Conservation (phyloP, 345 rosid species). For the Aethionema arabicum region DNA sequence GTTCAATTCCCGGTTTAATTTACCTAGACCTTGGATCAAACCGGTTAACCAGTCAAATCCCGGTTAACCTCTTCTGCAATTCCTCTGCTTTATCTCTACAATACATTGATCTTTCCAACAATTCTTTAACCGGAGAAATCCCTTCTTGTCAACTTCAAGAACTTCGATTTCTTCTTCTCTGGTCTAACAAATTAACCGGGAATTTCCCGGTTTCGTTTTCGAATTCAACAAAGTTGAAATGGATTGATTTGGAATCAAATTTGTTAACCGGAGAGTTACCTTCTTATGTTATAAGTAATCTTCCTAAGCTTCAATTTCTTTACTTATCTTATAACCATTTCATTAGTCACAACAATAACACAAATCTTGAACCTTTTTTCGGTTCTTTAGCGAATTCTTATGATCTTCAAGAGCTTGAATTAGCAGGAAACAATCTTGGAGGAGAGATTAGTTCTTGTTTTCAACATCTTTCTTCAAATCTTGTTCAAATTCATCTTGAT, state of each 20-base stretch:
- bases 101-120: constrained; percentile 80
- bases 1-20: constrained; percentile 44
- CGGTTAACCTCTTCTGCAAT: constrained; percentile 61
- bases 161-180: constrained; percentile 67
- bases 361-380: constrained; percentile 78
- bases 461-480: constrained; percentile 59
- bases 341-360: constrained; percentile 63
- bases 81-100: constrained; percentile 52
- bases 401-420: constrained; percentile 65
- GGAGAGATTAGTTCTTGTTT: constrained; percentile 64
- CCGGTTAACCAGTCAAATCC: constrained; percentile 54
- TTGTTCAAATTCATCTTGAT: constrained; percentile 73
- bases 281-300: constrained; percentile 47
- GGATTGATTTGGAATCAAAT: constrained; percentile 87
- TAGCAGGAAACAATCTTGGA: constrained; percentile 72
- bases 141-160: constrained; percentile 55
- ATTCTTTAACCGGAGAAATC: constrained; percentile 60
- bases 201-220: constrained; percentile 56
- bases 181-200: constrained; percentile 74
- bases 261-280: constrained; percentile 72
- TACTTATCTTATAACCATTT: constrained; percentile 79
- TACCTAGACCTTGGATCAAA: constrained; percentile 69
- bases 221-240: constrained; percentile 64
- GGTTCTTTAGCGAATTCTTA: constrained; percentile 58
- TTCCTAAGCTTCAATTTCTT: constrained; percentile 70